These are phyloP conservation scores for Lunularia cruciata DNA, from an alignment of 225 moss, liverwort and hornwort species.

Conservation along the genomic window DNA sequence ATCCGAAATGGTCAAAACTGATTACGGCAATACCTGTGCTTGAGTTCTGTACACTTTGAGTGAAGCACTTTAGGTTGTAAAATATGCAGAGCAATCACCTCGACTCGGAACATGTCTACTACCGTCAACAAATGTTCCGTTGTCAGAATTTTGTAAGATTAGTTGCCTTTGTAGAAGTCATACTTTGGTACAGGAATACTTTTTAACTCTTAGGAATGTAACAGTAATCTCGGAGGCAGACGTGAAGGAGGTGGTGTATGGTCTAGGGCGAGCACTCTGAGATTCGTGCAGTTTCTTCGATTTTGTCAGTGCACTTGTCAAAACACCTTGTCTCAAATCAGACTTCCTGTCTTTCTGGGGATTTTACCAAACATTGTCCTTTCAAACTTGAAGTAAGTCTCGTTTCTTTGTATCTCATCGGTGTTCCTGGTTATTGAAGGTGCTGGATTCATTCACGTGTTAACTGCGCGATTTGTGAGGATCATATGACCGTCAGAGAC, in stretches of 20 bases:
- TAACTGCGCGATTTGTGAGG: constrained; percentile 12
- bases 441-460: constrained; percentile 25
- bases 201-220: too few species aligned
- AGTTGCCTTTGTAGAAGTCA: too few species aligned
- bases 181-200: too few species aligned
- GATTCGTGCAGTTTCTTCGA: too few species aligned
- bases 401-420: background rate
- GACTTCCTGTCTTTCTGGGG: too few species aligned
- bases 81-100: background rate
- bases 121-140: background rate
- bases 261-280: too few species aligned
- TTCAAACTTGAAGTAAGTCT: background rate
- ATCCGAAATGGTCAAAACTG: background rate
- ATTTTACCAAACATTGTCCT: too few species aligned
- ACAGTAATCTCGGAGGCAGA: too few species aligned
- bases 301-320: too few species aligned
- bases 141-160: background rate
- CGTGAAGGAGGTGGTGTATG: too few species aligned
- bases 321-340: too few species aligned
- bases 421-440: constrained; percentile 11
- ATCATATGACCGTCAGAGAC: constrained; percentile 15
- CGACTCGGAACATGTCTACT: background rate
- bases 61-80: background rate
- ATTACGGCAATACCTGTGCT: background rate
- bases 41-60: background rate